Evolutionary conservation across 1,139 yeast species (phyloP).

Genomic region (Diutina mesorugosa): DNA sequence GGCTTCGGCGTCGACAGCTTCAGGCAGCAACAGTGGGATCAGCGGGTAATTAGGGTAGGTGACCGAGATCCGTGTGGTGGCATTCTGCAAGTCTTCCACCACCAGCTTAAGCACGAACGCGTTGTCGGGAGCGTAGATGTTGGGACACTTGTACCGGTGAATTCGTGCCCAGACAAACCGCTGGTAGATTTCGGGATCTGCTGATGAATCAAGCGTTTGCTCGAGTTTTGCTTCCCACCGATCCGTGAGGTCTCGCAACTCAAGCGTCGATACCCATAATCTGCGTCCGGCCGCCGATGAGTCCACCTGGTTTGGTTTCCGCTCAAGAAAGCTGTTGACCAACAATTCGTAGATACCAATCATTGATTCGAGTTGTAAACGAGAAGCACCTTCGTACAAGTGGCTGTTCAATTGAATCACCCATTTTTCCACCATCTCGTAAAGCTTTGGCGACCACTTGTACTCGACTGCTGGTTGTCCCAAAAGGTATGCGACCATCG

Average conservation of each 20-base stretch:
- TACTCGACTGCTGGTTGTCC: slow-evolving; percentile 10
- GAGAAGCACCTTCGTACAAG: slow-evolving; percentile 7
- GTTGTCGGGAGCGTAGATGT: not conserved
- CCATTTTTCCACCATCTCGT: slow-evolving; percentile 19
- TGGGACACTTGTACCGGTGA: not conserved
- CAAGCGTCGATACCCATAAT: slow-evolving; percentile 15
- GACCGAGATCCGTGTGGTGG: not conserved
- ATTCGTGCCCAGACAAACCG: not conserved
- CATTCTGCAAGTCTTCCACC: not conserved
- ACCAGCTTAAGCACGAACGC: not conserved
- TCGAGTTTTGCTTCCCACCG: slow-evolving; percentile 22
- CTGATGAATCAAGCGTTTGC: slow-evolving; percentile 21
- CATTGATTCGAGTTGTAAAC: slow-evolving; percentile 7
- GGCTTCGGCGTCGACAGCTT: slow-evolving; percentile 18
- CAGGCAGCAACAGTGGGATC: not conserved
- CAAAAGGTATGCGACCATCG: slow-evolving; percentile 4
- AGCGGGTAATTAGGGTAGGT: not conserved
- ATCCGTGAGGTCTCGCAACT: slow-evolving; percentile 16
- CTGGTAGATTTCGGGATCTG: slow-evolving; percentile 4
- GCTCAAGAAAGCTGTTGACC: slow-evolving; percentile 32
- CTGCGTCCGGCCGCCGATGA: slow-evolving; percentile 7
- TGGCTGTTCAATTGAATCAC: slow-evolving; percentile 17
- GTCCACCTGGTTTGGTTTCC: slow-evolving; percentile 14
- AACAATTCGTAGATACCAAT: slow-evolving; percentile 41
- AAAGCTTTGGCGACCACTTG: slow-evolving; percentile 17